Conservation (phyloP, 129 eudicot species). For the Helichrysum umbraculigerum region DNA sequence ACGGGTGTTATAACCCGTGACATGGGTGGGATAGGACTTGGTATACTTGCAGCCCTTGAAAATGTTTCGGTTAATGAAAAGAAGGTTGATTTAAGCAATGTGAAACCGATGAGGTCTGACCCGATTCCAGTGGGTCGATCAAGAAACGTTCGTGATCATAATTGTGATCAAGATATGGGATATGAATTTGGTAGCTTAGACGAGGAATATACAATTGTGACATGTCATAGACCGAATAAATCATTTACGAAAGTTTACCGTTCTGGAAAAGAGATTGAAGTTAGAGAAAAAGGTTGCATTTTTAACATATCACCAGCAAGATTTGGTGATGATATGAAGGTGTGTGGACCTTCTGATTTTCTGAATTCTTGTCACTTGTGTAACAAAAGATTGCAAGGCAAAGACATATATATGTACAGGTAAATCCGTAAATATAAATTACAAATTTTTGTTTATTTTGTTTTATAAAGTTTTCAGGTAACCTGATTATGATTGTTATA, state of each 20-base stretch:
- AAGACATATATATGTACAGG: slow-evolving; percentile 92
- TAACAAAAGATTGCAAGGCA: slow-evolving; percentile 61
- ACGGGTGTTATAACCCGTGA: slow-evolving; percentile 45
- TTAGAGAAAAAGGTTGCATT: slow-evolving; percentile 31
- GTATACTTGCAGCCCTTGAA: slow-evolving; percentile 76
- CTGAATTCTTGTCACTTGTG: slow-evolving; percentile 65
- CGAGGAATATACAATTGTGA: slow-evolving; percentile 57
- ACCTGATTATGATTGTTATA: background rate
- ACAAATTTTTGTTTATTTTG: background rate
- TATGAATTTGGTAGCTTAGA: slow-evolving; percentile 32
- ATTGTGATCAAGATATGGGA: slow-evolving; percentile 13
- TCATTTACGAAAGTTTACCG: slow-evolving; percentile 49
- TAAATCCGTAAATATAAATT: slow-evolving; percentile 28
- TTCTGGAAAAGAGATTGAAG: slow-evolving; percentile 15
- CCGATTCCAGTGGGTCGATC: slow-evolving; percentile 46
- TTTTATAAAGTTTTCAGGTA: background rate
- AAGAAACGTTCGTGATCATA: background rate
- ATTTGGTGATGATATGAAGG: slow-evolving; percentile 35
- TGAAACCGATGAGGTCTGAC: slow-evolving; percentile 38
- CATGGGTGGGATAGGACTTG: slow-evolving; percentile 66
- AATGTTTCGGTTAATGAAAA: slow-evolving; percentile 30
- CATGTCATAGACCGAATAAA: slow-evolving; percentile 47
- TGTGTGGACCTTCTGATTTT: slow-evolving; percentile 44
- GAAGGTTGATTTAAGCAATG: slow-evolving; percentile 6
- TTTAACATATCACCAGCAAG: slow-evolving; percentile 52